Evolutionary conservation across 176 grass and related monocot species (phyloP), one percentile per base, ranked within the genome.

Genomic region (Rhipidocladum racemiflorum): DNA sequence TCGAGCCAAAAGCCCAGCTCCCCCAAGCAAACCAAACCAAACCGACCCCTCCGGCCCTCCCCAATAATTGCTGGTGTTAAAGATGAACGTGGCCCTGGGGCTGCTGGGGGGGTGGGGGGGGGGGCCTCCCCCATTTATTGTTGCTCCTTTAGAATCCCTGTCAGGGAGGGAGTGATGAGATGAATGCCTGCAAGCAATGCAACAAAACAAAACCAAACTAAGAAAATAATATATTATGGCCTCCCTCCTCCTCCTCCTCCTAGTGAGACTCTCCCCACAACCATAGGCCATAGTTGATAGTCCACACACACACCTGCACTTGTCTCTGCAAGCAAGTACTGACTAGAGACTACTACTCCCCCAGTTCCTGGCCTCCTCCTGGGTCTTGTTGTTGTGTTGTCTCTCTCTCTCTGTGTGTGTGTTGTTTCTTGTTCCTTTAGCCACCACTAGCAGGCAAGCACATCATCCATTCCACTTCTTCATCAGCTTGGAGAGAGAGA

Each of bases 31-130:
- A 34, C 32, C 32, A 34, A 30, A 85, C 39, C 40, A n/a, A 68
- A 20, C 81, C 86, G 7, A 43, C 54, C 72, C 17, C 49, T 60
- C 78, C 36, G 32, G 43, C 72, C 17, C 49, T 60, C 78, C 36
- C 80, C 89, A 91, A 91, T 91, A 81, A 91, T 91, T 91, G 85
- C 27, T 71, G 78, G 55, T 68, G 82, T 45, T 85, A 81, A 88
- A 91, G 80, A 62, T 87, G 89, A 80, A 76, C 89, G 84, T 89
- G 87, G 76, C 82, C 53, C 82, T 80, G 75, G 43, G 66, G 44
- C 14, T 53, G 50, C 51, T n/a, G 74, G 17, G 88, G 17, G n/a
- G n/a, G n/a, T n/a, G n/a, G n/a, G 74, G 17, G 88, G 74, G 17
- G 88, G 88, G 7, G 72, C 86, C 75, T 51, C 70, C 65, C 30